A percentile compares a stretch with the other conserved stretches of the same genome.
Evolutionary conservation across 169 alveolate genomes (phyloP).

Genomic region (Cryptosporidium andersoni): DNA sequence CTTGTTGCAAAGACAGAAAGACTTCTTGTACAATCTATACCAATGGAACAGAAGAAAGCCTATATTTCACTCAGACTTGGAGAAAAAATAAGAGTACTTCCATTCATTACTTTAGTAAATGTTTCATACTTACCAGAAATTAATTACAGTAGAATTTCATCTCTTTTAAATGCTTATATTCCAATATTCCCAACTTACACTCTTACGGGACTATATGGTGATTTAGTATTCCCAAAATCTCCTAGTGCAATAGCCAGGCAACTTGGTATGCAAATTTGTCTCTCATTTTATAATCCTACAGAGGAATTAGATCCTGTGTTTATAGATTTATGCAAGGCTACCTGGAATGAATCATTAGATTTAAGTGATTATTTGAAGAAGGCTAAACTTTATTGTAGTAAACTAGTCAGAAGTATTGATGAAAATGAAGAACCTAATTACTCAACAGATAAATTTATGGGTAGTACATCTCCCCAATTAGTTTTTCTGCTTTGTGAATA

Average conservation of each 20-base stretch:
- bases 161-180: slow-evolving; percentile 11
- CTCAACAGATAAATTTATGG: too few species aligned
- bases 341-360: slow-evolving; percentile 22
- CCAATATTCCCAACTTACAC: slow-evolving; percentile 51
- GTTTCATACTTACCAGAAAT: slow-evolving; percentile 47
- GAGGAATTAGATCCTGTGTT: slow-evolving; percentile 17
- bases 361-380: not conserved
- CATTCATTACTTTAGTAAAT: slow-evolving; percentile 11
- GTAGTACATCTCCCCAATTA: too few species aligned
- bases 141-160: slow-evolving; percentile 5
- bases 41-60: slow-evolving; percentile 7
- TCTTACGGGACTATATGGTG: slow-evolving; percentile 26
- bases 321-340: slow-evolving; percentile 9
- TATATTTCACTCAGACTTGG: not conserved
- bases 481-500: too few species aligned
- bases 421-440: too few species aligned
- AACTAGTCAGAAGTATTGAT: too few species aligned
- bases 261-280: slow-evolving; percentile 41
- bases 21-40: slow-evolving; percentile 18
- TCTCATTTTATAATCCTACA: slow-evolving; percentile 27
- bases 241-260: not conserved
- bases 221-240: slow-evolving; percentile 3
- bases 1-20: slow-evolving; percentile 44
- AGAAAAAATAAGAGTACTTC: slow-evolving; percentile 28
- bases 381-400: too few species aligned